Evolutionary conservation across 177 flowering plant genomes (phyloP).

Genomic region (Vitis hybrid): DNA sequence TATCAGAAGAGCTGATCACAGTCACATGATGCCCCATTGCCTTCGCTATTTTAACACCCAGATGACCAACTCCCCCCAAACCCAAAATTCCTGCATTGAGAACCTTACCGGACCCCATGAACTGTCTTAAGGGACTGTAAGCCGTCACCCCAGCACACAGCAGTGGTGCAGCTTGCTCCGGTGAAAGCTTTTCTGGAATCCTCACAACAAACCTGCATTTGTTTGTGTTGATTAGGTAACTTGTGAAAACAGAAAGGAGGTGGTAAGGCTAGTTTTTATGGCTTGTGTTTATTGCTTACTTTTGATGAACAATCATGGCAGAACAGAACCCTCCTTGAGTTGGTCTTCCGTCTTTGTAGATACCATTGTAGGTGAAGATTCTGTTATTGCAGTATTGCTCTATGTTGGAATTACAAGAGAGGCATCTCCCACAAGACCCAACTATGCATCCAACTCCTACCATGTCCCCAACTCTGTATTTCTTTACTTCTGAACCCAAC

Average conservation of each 20-base stretch:
- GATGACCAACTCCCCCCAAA: constrained; percentile 67
- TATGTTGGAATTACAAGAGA: constrained; percentile 35
- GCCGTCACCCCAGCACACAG: constrained; percentile 77
- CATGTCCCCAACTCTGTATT: constrained; percentile 54
- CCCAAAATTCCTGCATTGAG: constrained; percentile 56
- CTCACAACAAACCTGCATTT: constrained; percentile 56
- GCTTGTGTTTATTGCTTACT: constrained; percentile 21
- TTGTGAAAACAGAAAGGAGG: not conserved
- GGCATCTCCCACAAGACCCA: constrained; percentile 56
- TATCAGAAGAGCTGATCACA: constrained; percentile 60
- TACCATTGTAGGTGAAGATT: constrained; percentile 46
- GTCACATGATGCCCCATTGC: constrained; percentile 74
- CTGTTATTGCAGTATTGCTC: constrained; percentile 57
- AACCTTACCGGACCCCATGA: constrained; percentile 23
- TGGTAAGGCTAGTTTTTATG: not conserved
- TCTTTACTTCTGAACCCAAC: constrained; percentile 50
- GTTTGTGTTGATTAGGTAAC: not conserved
- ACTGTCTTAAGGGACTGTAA: constrained; percentile 60
- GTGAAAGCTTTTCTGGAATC: constrained; percentile 51
- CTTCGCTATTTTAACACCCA: constrained; percentile 63
- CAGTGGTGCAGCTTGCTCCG: constrained; percentile 63
- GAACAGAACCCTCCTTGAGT: constrained; percentile 68
- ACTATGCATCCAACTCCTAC: constrained; percentile 61
- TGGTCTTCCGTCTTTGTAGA: constrained; percentile 52
- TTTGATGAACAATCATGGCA: constrained; percentile 57